Evolutionary conservation across 306 rosid species (phyloP), one percentile per base, ranked within the genome.

Genomic region (Erythrophleum fordii): DNA sequence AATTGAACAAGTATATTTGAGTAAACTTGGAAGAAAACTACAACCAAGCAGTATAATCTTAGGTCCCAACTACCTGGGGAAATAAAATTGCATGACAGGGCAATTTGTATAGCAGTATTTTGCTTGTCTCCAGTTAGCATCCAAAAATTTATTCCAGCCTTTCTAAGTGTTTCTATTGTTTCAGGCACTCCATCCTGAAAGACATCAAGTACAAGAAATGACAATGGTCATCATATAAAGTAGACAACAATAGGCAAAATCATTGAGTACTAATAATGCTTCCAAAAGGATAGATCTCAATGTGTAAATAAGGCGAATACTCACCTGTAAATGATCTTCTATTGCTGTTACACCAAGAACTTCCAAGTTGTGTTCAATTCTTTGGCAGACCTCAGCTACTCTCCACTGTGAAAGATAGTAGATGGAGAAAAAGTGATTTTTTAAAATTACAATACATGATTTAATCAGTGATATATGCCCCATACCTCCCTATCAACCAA

Each of bases 51-150:
- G 60, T 11, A 83, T 46, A 68, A 81, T 65, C 56, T 69, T 18
- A 77, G 77, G 76, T 73, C 39, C 73, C 51, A 85, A 83, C 81
- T 82, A 96, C 99, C 99, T 86, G 98, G 98, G 48, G 97, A 93
- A 88, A 96, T 90, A 69, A 96, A 93, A 88, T 96, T 96, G 93
- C 99, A 93, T 46, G 93, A 91, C 82, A 96, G 92, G 80, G 99
- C 99, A 79, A 96, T 96, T 81, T 96, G 99, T 79, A 96, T 88
- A 61, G 99, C 98, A 69, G 99, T 96, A 73, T 88, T 88, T 87
- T 96, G 98, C 87, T 96, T 93, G 91, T 96, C 99, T 72, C 99
- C 99, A 3, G 99, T 96, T 70, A 96, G 91, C 99, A 96, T 93
- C 99, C 98, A 96, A 88, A 96, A 96, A 81, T 96, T 92, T 87